These are phyloP conservation scores for Chaetothyriales sp. DNA, from an alignment of 2,329 filamentous ascomycete genomes.

Conservation along the genomic window DNA sequence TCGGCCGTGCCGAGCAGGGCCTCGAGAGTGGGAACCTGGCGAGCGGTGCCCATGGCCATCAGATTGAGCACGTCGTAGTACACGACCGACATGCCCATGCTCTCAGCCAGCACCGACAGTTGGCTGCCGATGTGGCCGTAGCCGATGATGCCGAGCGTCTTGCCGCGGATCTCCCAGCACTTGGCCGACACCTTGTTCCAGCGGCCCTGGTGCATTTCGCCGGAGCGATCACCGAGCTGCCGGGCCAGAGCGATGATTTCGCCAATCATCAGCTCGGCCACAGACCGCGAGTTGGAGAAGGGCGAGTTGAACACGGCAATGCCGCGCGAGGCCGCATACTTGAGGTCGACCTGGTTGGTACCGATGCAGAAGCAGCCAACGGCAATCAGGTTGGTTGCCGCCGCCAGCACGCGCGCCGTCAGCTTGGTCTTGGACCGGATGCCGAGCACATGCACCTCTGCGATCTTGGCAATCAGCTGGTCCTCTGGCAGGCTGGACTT, in stretches of 20 bases:
- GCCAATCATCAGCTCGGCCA: constrained; percentile 86
- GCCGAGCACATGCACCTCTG: constrained; percentile 90
- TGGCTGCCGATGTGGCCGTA: constrained; percentile 97
- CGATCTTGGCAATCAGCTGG: constrained; percentile 91
- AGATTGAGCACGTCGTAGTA: constrained; percentile 92
- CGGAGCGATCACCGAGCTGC: constrained; percentile 83
- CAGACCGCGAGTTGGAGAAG: constrained; percentile 93
- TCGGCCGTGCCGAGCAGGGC: constrained; percentile 65
- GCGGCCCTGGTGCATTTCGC: constrained; percentile 79
- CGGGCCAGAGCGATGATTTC: constrained; percentile 87
- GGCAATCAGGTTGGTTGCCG: constrained; percentile 88
- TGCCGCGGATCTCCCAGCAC: constrained; percentile 97
- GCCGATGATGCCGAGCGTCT: constrained; percentile 91
- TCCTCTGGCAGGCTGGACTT: constrained; percentile 86
- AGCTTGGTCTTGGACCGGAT: constrained; percentile 97
- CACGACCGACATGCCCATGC: constrained; percentile 96
- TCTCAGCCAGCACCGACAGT: constrained; percentile 83
- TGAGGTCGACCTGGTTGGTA: constrained; percentile 84
- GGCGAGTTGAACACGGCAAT: constrained; percentile 99
- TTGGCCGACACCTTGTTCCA: constrained; percentile 97
- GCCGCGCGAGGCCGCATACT: constrained; percentile 66
- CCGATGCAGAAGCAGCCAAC: constrained; percentile 98
- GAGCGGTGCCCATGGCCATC: constrained; percentile 82
- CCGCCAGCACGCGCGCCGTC: constrained; percentile 64
- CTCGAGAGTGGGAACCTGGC: constrained; percentile 64